Conservation (phyloP, 495 filamentous ascomycete genomes). For the Beverwykella pulmonaria region DNA sequence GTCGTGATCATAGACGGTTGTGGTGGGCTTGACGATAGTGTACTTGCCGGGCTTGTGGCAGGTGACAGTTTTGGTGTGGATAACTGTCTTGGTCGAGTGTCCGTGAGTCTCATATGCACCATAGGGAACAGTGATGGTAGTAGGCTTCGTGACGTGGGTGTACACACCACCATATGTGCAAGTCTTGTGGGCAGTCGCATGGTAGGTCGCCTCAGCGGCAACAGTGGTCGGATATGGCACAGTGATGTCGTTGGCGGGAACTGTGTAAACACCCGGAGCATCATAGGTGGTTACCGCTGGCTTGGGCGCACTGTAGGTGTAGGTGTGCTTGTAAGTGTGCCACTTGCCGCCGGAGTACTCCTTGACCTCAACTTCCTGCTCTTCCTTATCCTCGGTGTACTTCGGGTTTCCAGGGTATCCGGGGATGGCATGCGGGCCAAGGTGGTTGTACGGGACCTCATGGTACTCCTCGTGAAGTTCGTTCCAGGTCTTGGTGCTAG, state of each 20-base stretch:
- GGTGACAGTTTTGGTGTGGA: slow-evolving; percentile 20
- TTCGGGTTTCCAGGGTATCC: slow-evolving; percentile 15
- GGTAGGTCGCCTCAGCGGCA: slow-evolving; percentile 10
- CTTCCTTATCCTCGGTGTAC: neutral
- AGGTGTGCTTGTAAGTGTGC: slow-evolving; percentile 3
- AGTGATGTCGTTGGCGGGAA: slow-evolving; percentile 18
- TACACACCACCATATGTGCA: slow-evolving; percentile 20
- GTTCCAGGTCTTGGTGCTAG: slow-evolving; percentile 19
- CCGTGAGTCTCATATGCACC: slow-evolving; percentile 21
- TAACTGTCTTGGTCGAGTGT: slow-evolving; percentile 10
- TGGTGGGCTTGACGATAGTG: slow-evolving; percentile 26
- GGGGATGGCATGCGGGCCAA: slow-evolving; percentile 25
- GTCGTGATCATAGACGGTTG: slow-evolving; percentile 3
- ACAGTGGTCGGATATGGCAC: slow-evolving; percentile 10
- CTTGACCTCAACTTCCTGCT: slow-evolving; percentile 24
- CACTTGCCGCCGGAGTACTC: slow-evolving; percentile 25
- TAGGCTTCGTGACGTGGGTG: slow-evolving; percentile 15
- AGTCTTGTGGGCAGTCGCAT: neutral
- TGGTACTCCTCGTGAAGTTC: slow-evolving; percentile 22
- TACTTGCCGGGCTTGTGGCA: slow-evolving; percentile 13
- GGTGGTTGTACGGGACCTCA: slow-evolving; percentile 17
- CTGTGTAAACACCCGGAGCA: slow-evolving; percentile 22
- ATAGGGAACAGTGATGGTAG: slow-evolving; percentile 20
- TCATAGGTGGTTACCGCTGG: slow-evolving; percentile 17
- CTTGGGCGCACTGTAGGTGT: slow-evolving; percentile 21